Conservation (phyloP, 805 yeast species). For the Yarrowia divulgata region DNA sequence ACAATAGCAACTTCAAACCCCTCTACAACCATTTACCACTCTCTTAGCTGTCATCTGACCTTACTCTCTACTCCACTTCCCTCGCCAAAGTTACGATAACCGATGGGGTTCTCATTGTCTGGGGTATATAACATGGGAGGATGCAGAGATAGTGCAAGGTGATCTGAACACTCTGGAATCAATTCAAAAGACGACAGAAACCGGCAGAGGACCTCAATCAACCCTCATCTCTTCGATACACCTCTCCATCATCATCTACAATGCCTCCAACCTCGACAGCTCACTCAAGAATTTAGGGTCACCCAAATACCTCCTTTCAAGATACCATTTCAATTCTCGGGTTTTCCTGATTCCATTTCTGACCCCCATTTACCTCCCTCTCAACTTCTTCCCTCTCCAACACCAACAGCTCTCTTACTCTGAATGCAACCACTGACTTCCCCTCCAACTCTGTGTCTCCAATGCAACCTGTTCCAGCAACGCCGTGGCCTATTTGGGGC, state of each 20-base stretch:
- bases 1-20: too few species aligned
- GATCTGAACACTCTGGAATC: too few species aligned
- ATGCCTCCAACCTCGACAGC: too few species aligned
- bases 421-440: too few species aligned
- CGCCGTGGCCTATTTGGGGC: neutral
- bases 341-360: neutral
- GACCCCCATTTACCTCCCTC: neutral
- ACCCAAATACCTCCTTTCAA: neutral
- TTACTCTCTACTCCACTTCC: neutral
- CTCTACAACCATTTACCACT: too few species aligned
- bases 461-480: neutral
- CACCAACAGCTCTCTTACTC: too few species aligned
- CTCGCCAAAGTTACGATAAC: neutral
- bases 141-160: too few species aligned
- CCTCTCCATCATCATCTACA: neutral
- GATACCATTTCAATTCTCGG: neutral
- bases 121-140: neutral
- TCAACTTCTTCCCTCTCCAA: neutral
- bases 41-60: too few species aligned
- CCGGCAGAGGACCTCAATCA: too few species aligned
- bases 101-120: neutral
- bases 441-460: neutral
- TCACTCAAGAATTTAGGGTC: too few species aligned
- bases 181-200: too few species aligned
- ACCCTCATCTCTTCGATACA: too few species aligned